phyloP scores from a whole-genome alignment of 192 early-diverging fungal genomes.

The Oehlia diaphana region DNA sequence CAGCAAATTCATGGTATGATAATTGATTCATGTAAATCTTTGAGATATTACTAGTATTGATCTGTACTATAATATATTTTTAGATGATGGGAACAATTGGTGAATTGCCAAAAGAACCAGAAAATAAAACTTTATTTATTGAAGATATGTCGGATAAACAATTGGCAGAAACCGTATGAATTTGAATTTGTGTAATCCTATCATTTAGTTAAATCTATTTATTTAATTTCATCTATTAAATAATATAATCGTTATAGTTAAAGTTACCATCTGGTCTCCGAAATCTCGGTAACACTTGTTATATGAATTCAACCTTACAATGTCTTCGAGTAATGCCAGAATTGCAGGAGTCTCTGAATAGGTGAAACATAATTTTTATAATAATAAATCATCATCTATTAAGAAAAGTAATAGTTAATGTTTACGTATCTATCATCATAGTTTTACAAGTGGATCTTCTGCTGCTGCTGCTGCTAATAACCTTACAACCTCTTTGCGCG shows the following conservation, averaged over 20 bases:
- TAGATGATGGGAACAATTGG: constrained; percentile 97
- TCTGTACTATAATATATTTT: neutral
- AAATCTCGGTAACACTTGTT: constrained; percentile 93
- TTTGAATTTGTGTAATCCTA: neutral
- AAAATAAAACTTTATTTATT: constrained; percentile 69
- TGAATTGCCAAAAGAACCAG: constrained; percentile 86
- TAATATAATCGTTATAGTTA: constrained; percentile 50
- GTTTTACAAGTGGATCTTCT: constrained; percentile 46
- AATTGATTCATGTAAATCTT: neutral
- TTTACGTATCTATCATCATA: constrained; percentile 34
- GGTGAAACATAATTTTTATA: constrained; percentile 33
- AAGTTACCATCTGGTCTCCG: constrained; percentile 87
- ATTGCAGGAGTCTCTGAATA: constrained; percentile 61
- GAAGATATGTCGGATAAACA: constrained; percentile 94
- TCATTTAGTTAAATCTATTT: neutral
- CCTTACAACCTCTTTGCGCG: constrained; percentile 67
- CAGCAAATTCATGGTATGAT: constrained; percentile 35
- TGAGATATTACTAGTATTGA: too few species aligned
- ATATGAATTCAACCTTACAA: constrained; percentile 91
- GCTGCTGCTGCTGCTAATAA: constrained; percentile 49
- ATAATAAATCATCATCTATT: neutral
- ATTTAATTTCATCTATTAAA: neutral
- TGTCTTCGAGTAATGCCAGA: constrained; percentile 89
- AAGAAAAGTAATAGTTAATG: neutral
- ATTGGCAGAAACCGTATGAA: constrained; percentile 75